Percentiles rank a stretch among this genome's conserved stretches.
Conservation (phyloP, 495 filamentous ascomycete genomes). For the Trichoderma asperelloides region DNA sequence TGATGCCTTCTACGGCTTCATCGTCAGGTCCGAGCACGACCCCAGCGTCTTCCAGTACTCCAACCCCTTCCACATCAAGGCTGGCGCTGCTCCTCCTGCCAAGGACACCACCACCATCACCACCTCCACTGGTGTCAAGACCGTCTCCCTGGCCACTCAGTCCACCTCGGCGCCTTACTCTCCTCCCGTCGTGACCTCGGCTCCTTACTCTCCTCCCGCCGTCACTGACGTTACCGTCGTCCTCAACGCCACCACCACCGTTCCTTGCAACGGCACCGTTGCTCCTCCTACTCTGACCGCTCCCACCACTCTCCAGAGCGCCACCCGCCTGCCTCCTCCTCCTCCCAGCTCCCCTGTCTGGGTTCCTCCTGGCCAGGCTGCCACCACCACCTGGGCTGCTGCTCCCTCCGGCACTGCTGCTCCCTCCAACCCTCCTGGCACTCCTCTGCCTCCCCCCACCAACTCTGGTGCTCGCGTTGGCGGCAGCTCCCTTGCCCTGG, state of each 20-base stretch:
- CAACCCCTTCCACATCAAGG: slow-evolving; percentile 38
- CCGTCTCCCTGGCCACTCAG: slow-evolving; percentile 13
- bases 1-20: slow-evolving; percentile 35
- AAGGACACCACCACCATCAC: slow-evolving; percentile 13
- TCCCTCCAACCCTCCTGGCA: slow-evolving; percentile 10
- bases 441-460: slow-evolving; percentile 15
- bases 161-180: slow-evolving; percentile 9
- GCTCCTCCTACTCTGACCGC: slow-evolving; percentile 11
- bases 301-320: slow-evolving; percentile 12
- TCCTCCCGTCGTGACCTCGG: slow-evolving; percentile 7
- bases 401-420: slow-evolving; percentile 12
- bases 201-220: neutral
- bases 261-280: slow-evolving; percentile 12
- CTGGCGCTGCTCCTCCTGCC: slow-evolving; percentile 13
- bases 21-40: slow-evolving; percentile 28
- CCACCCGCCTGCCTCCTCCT: neutral
- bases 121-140: slow-evolving; percentile 14
- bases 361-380: neutral
- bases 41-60: slow-evolving; percentile 38
- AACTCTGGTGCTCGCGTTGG: slow-evolving; percentile 22
- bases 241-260: slow-evolving; percentile 13
- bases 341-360: slow-evolving; percentile 13
- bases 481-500: slow-evolving; percentile 27
- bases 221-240: slow-evolving; percentile 12
- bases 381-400: neutral